Evolutionary conservation across 495 filamentous ascomycete species (phyloP).

Genomic region (Thermochaetoides thermophila): DNA sequence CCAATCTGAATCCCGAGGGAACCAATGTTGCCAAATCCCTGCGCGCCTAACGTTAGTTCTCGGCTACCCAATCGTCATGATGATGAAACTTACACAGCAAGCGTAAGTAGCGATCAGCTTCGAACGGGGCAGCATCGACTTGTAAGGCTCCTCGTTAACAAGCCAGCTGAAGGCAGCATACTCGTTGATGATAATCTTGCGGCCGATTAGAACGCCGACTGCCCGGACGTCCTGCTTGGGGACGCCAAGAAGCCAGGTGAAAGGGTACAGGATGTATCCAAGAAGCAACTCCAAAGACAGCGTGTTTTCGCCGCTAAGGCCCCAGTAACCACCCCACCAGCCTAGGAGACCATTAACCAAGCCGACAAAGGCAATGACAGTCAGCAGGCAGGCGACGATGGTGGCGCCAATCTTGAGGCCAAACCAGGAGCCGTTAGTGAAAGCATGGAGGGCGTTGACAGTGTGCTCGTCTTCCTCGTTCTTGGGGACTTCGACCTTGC

Average conservation of each 20-base stretch:
- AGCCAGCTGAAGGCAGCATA: slow-evolving; percentile 43
- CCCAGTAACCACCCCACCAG: slow-evolving; percentile 81
- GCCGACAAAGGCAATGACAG: slow-evolving; percentile 68
- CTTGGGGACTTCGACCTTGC: slow-evolving; percentile 62
- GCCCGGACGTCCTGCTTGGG: slow-evolving; percentile 53
- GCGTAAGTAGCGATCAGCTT: slow-evolving; percentile 79
- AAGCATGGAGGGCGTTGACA: slow-evolving; percentile 72
- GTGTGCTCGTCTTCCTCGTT: slow-evolving; percentile 48
- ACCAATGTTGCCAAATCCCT: slow-evolving; percentile 69
- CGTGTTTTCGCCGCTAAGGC: slow-evolving; percentile 39
- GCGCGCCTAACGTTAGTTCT: slow-evolving; percentile 46
- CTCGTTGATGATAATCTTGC: slow-evolving; percentile 69
- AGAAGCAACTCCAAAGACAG: slow-evolving; percentile 66
- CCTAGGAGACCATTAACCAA: slow-evolving; percentile 64
- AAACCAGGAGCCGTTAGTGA: slow-evolving; percentile 75
- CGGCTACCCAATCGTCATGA: not conserved
- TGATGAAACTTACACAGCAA: slow-evolving; percentile 52
- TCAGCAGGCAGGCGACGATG: slow-evolving; percentile 64
- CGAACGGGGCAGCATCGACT: slow-evolving; percentile 48
- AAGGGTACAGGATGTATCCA: slow-evolving; percentile 70
- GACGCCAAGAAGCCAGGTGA: slow-evolving; percentile 78
- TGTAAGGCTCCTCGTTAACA: slow-evolving; percentile 50
- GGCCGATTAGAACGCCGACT: slow-evolving; percentile 66
- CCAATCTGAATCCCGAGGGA: slow-evolving; percentile 78
- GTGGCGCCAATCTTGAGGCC: slow-evolving; percentile 81